A percentile compares a stretch with the other conserved stretches of the same genome.
phyloP scores from a whole-genome alignment of 768 basidiomycete genomes.

The Mrakia frigida region DNA sequence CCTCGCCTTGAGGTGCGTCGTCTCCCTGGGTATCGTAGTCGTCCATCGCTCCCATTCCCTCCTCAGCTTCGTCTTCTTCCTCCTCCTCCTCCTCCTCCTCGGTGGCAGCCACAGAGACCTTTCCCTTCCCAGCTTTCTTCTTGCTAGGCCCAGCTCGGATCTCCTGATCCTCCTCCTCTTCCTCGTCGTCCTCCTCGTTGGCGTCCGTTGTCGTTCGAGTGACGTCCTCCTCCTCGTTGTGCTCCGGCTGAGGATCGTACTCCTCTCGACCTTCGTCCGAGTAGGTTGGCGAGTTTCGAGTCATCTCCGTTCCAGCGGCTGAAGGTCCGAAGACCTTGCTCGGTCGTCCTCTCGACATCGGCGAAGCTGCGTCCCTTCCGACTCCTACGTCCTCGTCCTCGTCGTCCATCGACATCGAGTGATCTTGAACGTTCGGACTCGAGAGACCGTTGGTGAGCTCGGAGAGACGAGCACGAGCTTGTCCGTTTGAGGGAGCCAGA shows the following conservation, averaged over 20 bases:
- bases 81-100: conserved; percentile 21
- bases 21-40: conserved; percentile 12
- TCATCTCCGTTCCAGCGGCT: neutral
- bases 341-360: neutral
- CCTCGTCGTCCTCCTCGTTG: neutral
- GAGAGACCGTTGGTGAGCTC: conserved; percentile 7
- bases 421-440: neutral
- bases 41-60: conserved; percentile 1
- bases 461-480: neutral
- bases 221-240: conserved; percentile 1
- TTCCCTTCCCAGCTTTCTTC: neutral
- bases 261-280: conserved; percentile 23
- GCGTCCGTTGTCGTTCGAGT: neutral
- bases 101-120: neutral
- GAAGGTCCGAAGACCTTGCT: neutral
- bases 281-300: neutral
- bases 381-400: neutral
- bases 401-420: conserved; percentile 12
- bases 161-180: conserved; percentile 1
- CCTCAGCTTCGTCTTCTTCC: conserved; percentile 6
- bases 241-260: conserved; percentile 17
- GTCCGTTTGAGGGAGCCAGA: neutral
- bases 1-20: neutral
- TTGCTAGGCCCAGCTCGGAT: conserved; percentile 10
- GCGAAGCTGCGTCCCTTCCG: neutral